Percentiles rank a stretch among this genome's conserved stretches.
Evolutionary conservation across 2,329 filamentous ascomycete genomes (phyloP).

Genomic region (Exophiala aquamarina): DNA sequence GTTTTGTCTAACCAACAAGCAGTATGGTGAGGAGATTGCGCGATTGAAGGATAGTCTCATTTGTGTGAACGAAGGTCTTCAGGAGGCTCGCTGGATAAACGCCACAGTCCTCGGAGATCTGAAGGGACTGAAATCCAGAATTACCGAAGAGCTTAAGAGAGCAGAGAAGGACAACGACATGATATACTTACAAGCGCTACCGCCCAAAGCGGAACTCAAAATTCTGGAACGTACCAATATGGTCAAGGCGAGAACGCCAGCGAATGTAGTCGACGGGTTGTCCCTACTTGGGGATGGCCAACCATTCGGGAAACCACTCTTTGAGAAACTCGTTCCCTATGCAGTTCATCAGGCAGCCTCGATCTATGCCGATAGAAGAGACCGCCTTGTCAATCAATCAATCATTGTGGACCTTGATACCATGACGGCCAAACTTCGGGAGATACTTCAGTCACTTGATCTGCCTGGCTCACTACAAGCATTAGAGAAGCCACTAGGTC

Average conservation of each 20-base stretch:
- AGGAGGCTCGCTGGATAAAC: constrained; percentile 78
- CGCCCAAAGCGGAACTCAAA: constrained; percentile 83
- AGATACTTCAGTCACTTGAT: constrained; percentile 76
- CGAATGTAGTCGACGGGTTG: constrained; percentile 77
- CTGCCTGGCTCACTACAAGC: constrained; percentile 91
- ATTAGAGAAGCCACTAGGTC: constrained; percentile 86
- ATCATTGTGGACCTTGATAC: constrained; percentile 82
- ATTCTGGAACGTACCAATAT: constrained; percentile 84
- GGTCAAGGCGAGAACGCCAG: constrained; percentile 76
- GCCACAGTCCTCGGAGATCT: constrained; percentile 80
- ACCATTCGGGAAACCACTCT: constrained; percentile 80
- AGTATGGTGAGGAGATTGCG: constrained; percentile 93
- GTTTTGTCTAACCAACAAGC: constrained; percentile 88
- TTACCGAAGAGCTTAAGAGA: constrained; percentile 83
- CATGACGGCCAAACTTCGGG: constrained; percentile 76
- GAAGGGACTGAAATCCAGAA: constrained; percentile 75
- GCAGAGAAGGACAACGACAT: constrained; percentile 93
- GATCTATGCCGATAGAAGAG: constrained; percentile 88
- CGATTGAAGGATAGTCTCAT: constrained; percentile 76
- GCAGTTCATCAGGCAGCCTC: constrained; percentile 92
- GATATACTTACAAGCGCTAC: constrained; percentile 84
- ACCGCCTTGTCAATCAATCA: constrained; percentile 84
- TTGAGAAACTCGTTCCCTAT: constrained; percentile 90
- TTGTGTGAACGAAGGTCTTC: constrained; percentile 83
- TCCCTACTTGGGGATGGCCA: constrained; percentile 76